Evolutionary conservation across 192 early-diverging fungal genomes (phyloP).

Genomic region (Pilaira anomala): DNA sequence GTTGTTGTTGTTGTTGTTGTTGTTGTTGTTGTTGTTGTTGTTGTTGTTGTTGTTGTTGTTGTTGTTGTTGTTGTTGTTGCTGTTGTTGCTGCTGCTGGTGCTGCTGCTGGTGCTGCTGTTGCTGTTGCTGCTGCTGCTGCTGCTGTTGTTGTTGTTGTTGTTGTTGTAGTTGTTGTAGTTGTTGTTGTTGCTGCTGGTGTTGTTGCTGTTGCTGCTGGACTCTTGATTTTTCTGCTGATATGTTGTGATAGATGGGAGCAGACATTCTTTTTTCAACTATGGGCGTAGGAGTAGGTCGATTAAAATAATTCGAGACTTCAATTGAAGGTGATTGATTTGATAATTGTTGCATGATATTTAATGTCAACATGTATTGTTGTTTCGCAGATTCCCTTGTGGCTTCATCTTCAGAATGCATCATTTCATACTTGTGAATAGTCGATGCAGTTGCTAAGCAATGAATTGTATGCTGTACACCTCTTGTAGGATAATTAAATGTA

Average conservation of each 20-base stretch:
- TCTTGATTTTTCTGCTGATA: not conserved
- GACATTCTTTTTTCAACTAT: slow-evolving; percentile 12
- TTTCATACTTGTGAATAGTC: slow-evolving; percentile 42
- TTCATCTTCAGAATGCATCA: not conserved
- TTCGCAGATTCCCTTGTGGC: slow-evolving; percentile 10
- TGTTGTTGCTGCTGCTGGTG: slow-evolving; percentile 7
- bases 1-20: too few relatives aligned
- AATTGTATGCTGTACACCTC: slow-evolving; percentile 52
- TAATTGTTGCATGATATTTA: not conserved
- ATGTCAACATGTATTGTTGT: slow-evolving; percentile 4
- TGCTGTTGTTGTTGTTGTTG: not conserved
- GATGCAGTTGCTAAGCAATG: slow-evolving; percentile 49
- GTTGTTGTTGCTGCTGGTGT: slow-evolving; percentile 6
- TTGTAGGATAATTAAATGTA: slow-evolving; percentile 45
- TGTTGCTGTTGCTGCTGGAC: too few relatives aligned
- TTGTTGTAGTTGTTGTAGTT: not conserved
- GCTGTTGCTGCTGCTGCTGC: not conserved
- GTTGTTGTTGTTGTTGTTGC: slow-evolving; percentile 15
- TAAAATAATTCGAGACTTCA: slow-evolving; percentile 12
- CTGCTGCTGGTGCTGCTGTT: not conserved
- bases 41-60: not conserved
- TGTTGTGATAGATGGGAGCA: too few relatives aligned
- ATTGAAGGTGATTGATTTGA: not conserved
- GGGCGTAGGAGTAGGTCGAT: slow-evolving; percentile 9
- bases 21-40: too few relatives aligned